phyloP scores from a whole-genome alignment of 2,329 filamentous ascomycete species.

The Fusarium stilboides region DNA sequence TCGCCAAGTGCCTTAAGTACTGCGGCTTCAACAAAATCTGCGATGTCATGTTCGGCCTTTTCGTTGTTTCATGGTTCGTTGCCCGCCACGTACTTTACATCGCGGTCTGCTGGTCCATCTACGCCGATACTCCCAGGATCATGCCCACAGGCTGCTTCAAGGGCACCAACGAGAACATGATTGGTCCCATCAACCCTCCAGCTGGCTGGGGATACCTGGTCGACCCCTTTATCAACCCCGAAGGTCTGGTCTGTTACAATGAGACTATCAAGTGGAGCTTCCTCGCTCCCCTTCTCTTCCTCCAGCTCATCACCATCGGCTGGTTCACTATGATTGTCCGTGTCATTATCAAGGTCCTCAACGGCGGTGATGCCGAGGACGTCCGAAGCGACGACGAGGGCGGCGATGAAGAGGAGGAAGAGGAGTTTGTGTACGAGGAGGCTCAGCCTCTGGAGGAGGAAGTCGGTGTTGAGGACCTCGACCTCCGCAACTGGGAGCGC shows the following conservation, averaged over 20 bases:
- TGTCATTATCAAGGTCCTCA: conserved; percentile 85
- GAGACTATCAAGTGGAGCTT: conserved; percentile 82
- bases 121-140: conserved; percentile 39
- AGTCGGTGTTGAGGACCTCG: conserved; percentile 80
- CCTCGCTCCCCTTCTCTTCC: conserved; percentile 79
- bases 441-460: conserved; percentile 77
- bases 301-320: conserved; percentile 84
- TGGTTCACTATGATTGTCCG: conserved; percentile 94
- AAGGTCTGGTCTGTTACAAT: conserved; percentile 86
- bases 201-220: conserved; percentile 74
- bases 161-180: conserved; percentile 68
- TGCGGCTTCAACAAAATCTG: conserved; percentile 81
- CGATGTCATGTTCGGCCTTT: conserved; percentile 87
- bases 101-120: conserved; percentile 81
- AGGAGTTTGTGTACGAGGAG: conserved; percentile 69
- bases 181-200: conserved; percentile 67
- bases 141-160: conserved; percentile 78
- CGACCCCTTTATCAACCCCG: conserved; percentile 79
- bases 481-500: conserved; percentile 75
- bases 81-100: conserved; percentile 87
- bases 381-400: conserved; percentile 84
- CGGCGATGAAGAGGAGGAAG: conserved; percentile 73
- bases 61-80: conserved; percentile 88
- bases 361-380: conserved; percentile 85
- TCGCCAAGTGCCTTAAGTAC: conserved; percentile 95